A percentile compares a stretch with the other conserved stretches of the same genome.
Evolutionary conservation across 1,284 basidiomycete genomes (phyloP).

Genomic region (Ceratobasidium sp.): DNA sequence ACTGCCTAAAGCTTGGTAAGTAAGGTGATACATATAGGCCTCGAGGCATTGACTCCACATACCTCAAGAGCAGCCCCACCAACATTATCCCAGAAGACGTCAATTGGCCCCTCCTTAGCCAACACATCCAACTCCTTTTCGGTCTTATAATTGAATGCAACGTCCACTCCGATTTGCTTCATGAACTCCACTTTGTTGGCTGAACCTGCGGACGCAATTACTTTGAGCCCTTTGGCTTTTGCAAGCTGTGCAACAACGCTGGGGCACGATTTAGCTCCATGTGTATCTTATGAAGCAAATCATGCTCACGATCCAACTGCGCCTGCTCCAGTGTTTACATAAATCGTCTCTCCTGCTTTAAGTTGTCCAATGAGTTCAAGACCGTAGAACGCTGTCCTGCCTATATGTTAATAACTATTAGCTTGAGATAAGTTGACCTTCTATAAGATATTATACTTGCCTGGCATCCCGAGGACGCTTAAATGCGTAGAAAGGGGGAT

Average conservation of each 20-base stretch:
- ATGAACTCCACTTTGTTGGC: conserved; percentile 53
- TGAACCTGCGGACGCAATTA: conserved; percentile 53
- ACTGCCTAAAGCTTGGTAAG: conserved; percentile 23
- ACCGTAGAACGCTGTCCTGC: conserved; percentile 52
- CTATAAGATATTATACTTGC: conserved; percentile 26
- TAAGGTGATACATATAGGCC: too few species aligned
- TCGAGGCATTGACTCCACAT: not conserved
- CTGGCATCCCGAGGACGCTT: conserved; percentile 57
- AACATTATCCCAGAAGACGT: conserved; percentile 40
- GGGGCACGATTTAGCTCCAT: not conserved
- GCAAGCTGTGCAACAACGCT: conserved; percentile 51
- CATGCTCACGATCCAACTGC: conserved; percentile 55
- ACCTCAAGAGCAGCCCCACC: conserved; percentile 29
- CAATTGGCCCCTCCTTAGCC: conserved; percentile 50
- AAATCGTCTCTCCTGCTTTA: conserved; percentile 61
- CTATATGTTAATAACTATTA: conserved; percentile 40
- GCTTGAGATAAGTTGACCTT: not conserved
- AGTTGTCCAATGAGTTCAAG: conserved; percentile 53
- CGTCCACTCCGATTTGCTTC: conserved; percentile 50
- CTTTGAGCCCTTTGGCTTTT: conserved; percentile 51
- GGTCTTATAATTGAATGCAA: conserved; percentile 51
- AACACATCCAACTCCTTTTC: conserved; percentile 50
- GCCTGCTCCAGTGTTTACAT: conserved; percentile 63
- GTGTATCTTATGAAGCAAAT: not conserved
- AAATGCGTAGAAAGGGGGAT: conserved; percentile 57